These are phyloP conservation scores for Xylaria sp. DNA, from an alignment of 2,329 filamentous ascomycete genomes.

Conservation along the genomic window DNA sequence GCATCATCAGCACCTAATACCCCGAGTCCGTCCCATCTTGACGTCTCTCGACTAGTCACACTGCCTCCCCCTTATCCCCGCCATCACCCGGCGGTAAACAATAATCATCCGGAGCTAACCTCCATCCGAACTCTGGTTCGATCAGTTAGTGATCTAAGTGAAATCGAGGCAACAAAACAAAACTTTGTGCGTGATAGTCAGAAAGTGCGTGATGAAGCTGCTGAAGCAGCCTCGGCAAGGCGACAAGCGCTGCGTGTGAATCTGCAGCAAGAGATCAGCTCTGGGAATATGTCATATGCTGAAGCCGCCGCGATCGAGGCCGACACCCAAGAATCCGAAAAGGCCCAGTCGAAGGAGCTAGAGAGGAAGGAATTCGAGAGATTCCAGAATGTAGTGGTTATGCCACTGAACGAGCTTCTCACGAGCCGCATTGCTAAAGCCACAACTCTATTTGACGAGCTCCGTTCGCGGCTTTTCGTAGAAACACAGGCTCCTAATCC, in stretches of 20 bases:
- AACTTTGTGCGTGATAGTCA: constrained; percentile 66
- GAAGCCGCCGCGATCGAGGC: constrained; percentile 85
- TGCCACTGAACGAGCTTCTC: constrained; percentile 83
- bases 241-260: constrained; percentile 75
- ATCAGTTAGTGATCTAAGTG: constrained; percentile 76
- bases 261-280: constrained; percentile 80
- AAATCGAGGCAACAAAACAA: constrained; percentile 76
- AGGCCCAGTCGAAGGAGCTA: constrained; percentile 74
- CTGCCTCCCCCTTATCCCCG: constrained; percentile 93
- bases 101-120: constrained; percentile 90
- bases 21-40: constrained; percentile 69
- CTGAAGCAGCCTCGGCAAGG: constrained; percentile 61
- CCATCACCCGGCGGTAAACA: constrained; percentile 95
- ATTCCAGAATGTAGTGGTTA: constrained; percentile 85
- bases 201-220: constrained; percentile 68
- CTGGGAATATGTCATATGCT: constrained; percentile 82
- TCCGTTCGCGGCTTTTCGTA: constrained; percentile 77
- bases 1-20: constrained; percentile 59
- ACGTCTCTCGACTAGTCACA: constrained; percentile 92
- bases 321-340: constrained; percentile 77
- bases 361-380: constrained; percentile 84
- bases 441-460: constrained; percentile 79
- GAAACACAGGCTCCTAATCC: constrained; percentile 76
- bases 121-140: constrained; percentile 80
- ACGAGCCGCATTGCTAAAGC: constrained; percentile 79